Percentiles rank a stretch among this genome's conserved stretches.
phyloP scores from a whole-genome alignment of 2,329 filamentous ascomycete genomes.

The Fusarium illudens region DNA sequence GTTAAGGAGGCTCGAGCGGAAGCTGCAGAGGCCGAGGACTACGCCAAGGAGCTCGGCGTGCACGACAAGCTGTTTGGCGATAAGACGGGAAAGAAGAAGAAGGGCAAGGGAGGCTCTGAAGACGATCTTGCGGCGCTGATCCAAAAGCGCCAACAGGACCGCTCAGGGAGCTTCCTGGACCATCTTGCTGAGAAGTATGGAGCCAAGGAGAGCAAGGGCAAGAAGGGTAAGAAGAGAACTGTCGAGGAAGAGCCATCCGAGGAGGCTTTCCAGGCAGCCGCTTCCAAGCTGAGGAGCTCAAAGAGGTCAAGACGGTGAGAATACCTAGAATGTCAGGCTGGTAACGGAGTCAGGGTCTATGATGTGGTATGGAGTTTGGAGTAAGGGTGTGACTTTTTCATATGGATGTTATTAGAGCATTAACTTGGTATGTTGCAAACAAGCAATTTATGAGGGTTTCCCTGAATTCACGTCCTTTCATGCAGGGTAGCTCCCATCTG shows the following conservation, averaged over 20 bases:
- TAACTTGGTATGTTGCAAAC: background rate
- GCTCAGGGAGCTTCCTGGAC: conserved; percentile 71
- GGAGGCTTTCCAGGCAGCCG: conserved; percentile 67
- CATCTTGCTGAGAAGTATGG: conserved; percentile 80
- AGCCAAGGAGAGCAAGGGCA: conserved; percentile 51
- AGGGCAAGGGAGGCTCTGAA: conserved; percentile 56
- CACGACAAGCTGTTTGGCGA: conserved; percentile 72
- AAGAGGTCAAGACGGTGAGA: conserved; percentile 39
- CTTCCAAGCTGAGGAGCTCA: conserved; percentile 53
- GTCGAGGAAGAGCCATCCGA: conserved; percentile 72
- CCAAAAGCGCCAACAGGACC: conserved; percentile 70
- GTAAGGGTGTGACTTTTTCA: conserved; percentile 4
- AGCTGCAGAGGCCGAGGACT: conserved; percentile 75
- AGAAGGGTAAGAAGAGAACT: conserved; percentile 61
- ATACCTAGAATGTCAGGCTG: background rate
- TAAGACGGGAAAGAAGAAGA: conserved; percentile 57
- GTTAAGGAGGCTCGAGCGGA: conserved; percentile 71
- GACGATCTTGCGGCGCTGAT: conserved; percentile 77
- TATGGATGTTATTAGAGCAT: background rate
- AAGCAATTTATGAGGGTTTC: background rate
- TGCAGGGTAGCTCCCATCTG: background rate
- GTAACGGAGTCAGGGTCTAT: conserved; percentile 3
- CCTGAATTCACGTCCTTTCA: background rate
- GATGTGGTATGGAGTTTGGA: background rate
- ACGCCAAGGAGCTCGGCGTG: conserved; percentile 78